These are phyloP conservation scores for Coemansia sp. DNA, from an alignment of 371 early-diverging fungal species.

Conservation along the genomic window DNA sequence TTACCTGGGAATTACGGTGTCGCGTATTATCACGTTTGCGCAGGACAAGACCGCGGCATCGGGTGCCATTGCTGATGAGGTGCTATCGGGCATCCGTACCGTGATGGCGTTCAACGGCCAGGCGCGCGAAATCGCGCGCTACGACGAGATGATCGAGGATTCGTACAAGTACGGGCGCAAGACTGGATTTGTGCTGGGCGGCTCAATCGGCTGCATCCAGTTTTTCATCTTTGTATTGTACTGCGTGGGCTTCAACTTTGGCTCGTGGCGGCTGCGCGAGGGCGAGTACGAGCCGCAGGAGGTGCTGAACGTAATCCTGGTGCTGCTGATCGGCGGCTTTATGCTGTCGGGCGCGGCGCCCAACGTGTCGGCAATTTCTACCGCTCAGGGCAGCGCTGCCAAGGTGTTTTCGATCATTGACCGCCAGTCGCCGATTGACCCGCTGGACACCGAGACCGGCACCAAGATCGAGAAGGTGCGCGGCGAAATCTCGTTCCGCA, in stretches of 20 bases:
- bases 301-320: slow-evolving; percentile 61
- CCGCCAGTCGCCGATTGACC: slow-evolving; percentile 59
- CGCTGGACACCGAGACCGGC: slow-evolving; percentile 51
- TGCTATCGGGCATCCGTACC: slow-evolving; percentile 77
- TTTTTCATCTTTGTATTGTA: slow-evolving; percentile 54
- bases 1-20: slow-evolving; percentile 54
- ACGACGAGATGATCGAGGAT: slow-evolving; percentile 53
- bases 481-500: slow-evolving; percentile 55
- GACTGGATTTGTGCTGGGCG: slow-evolving; percentile 52
- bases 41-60: slow-evolving; percentile 49
- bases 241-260: slow-evolving; percentile 67
- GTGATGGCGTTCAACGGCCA: slow-evolving; percentile 81
- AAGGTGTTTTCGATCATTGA: slow-evolving; percentile 63
- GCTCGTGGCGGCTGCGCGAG: slow-evolving; percentile 65
- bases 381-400: slow-evolving; percentile 60
- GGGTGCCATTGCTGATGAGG: slow-evolving; percentile 83
- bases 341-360: slow-evolving; percentile 62
- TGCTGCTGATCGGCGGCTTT: slow-evolving; percentile 56
- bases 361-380: slow-evolving; percentile 59
- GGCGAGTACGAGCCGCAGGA: slow-evolving; percentile 58
- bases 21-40: slow-evolving; percentile 52
- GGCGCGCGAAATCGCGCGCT: slow-evolving; percentile 57
- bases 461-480: slow-evolving; percentile 23
- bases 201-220: slow-evolving; percentile 53
- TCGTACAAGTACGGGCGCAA: slow-evolving; percentile 50